Base-by-base conservation (phyloP, 768 basidiomycete species). In the Lactarius hatsudake region DNA sequence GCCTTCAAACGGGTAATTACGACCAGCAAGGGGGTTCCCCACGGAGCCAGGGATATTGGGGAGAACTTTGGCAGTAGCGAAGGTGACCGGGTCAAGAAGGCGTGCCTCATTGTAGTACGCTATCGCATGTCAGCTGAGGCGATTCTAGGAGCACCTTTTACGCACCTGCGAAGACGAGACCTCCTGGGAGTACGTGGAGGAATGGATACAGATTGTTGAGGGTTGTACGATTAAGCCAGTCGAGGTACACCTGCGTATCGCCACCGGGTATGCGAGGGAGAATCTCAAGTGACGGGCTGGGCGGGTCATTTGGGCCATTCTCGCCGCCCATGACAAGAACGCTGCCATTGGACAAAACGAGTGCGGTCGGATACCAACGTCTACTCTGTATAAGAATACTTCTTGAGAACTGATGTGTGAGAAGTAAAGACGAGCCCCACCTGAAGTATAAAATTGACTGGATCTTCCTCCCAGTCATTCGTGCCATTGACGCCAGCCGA, bases 71-170 rank as follows among this genome's bases (percentile, higher is more conserved):
- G 86, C 75, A 0, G 90, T 92, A 23, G 80, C 76, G 69, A 93
- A 90, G 1, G 84, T 89, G 13, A 74, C 78, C 0, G 88, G 86
- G 63, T 93, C 82, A 26, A 93, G 78, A 67, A 93, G 84, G 20
- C 91, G 86, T 0, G 90, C 91, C 75, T 93, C 88, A 67, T 93
- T 93, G 78, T 86, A 92, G 72, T 93, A 92, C 0, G 81, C 89
- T 91, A 65, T 12, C 18, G 40, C 17, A 26, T 12, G 30, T 65
- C 48, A 61, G 40, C 1, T 45, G 40, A 38, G 26, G 3, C n/a
- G 26, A 20, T 54, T 32, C 17, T n/a, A 0, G 45, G 45, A 45
- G 15, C 43, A 8, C 48, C 18, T 42, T 15, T 30, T 7, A 77
- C 84, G 60, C 56, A 89, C 90, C 87, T 42, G 90, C 81, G 74